Base-by-base conservation (phyloP, 805 yeast genomes). In the Candida takata region DNA sequence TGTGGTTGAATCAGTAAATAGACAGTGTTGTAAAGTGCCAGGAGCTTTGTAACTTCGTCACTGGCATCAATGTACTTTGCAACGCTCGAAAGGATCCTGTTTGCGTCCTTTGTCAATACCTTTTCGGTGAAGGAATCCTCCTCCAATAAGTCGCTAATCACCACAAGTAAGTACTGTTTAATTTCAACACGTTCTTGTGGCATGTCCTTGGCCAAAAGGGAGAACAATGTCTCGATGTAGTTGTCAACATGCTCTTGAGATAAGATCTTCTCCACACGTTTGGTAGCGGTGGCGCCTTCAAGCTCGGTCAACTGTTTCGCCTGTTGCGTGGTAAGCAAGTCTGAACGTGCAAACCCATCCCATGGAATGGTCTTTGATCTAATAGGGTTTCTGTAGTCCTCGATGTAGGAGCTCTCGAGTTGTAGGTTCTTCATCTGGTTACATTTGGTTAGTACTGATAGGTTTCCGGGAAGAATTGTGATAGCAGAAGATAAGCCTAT, bases 331-430 rank as follows among this genome's bases (percentile, higher is more conserved):
- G 79, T 62, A 26, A 88, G 66, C 30, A 78, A 72, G 32, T 74
- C 77, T 14, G 88, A 79, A 37, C 95, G 70, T 9, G 84, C 79
- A 49, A 83, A 77, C 8, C 94, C 94, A 52, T 84, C 94, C 97
- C 97, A 88, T 23, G 95, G 94, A 37, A 87, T 74, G 23, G 88
- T 78, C 45, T 92, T 74, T 41, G 84, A 79, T 50, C 92, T 69
- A 44, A 86, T 78, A 42, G 75, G 76, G 45, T 70, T 67, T 48
- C 80, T 69, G 35, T 79, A 70, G 49, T 80, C 88, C 39, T 70
- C 69, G 52, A 84, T 66, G 48, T 72, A 77, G 23, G 70, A 70
- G 57, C 85, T 80, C 44, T 84, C 88, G 48, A 83, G 60, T 36
- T 57, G 43, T 43, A 69, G 23, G 14, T 34, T 35, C 14, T 63